A percentile compares a stretch with the other conserved stretches of the same genome.
Conservation (phyloP, 1,139 yeast species). For the Scheffersomyces lignicola region DNA sequence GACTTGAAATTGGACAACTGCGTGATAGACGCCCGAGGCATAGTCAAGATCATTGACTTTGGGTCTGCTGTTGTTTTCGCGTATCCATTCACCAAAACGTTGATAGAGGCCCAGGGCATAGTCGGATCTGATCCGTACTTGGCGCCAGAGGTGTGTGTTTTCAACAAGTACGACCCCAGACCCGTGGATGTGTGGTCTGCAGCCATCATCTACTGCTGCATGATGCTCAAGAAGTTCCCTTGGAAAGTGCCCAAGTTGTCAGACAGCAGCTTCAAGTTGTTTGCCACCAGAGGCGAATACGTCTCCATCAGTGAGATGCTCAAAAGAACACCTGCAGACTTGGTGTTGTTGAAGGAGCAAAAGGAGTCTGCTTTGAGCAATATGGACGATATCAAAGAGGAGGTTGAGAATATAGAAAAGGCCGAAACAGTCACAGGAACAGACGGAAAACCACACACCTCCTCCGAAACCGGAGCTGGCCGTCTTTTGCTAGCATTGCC, state of each 20-base stretch:
- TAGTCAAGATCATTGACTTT: slow-evolving; percentile 87
- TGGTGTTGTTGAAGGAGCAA: slow-evolving; percentile 5
- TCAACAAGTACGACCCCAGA: slow-evolving; percentile 81
- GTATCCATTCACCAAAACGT: slow-evolving; percentile 80
- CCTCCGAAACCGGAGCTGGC: slow-evolving; percentile 67
- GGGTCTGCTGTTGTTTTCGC: slow-evolving; percentile 94
- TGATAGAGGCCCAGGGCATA: slow-evolving; percentile 83
- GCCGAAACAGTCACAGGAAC: not conserved
- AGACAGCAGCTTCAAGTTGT: slow-evolving; percentile 78
- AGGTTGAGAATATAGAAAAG: not conserved
- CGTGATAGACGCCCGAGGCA: slow-evolving; percentile 81
- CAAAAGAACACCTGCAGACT: slow-evolving; percentile 38
- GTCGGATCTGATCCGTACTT: slow-evolving; percentile 94
- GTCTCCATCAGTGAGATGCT: slow-evolving; percentile 41
- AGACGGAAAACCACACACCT: slow-evolving; percentile 48
- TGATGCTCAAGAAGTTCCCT: slow-evolving; percentile 91
- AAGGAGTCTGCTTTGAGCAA: slow-evolving; percentile 14
- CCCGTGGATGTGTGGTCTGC: slow-evolving; percentile 96
- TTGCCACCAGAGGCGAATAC: slow-evolving; percentile 52
- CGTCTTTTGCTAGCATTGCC: slow-evolving; percentile 70
- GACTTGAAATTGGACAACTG: slow-evolving; percentile 93
- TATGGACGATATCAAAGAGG: slow-evolving; percentile 36
- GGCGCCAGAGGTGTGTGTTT: slow-evolving; percentile 91
- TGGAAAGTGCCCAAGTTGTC: slow-evolving; percentile 93
- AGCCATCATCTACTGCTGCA: slow-evolving; percentile 91